These are phyloP conservation scores for Saxophila tyrrhenica DNA, from an alignment of 495 filamentous ascomycete genomes.

Conservation along the genomic window DNA sequence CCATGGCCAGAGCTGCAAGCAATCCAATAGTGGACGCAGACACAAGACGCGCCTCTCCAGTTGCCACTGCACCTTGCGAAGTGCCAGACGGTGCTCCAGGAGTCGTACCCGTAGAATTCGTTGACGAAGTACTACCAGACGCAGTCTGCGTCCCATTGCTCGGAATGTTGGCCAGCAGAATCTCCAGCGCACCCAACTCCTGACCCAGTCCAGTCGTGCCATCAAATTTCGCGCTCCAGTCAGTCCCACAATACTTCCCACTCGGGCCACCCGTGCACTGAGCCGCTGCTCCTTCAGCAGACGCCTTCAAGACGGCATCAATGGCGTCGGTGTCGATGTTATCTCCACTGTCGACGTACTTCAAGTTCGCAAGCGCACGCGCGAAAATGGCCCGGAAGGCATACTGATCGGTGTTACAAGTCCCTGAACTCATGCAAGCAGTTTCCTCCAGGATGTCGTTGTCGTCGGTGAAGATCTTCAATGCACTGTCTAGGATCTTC, in stretches of 20 bases:
- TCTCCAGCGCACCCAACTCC: conserved; percentile 59
- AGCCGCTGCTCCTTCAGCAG: conserved; percentile 30
- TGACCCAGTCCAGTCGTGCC: conserved; percentile 42
- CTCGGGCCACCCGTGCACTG: conserved; percentile 26
- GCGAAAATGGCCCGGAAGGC: conserved; percentile 35
- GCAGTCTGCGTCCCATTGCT: background rate
- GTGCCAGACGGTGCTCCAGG: background rate
- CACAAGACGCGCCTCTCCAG: background rate
- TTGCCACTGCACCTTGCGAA: background rate
- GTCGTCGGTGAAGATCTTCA: background rate
- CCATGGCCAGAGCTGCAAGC: background rate
- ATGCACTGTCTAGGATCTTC: background rate
- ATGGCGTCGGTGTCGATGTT: conserved; percentile 29
- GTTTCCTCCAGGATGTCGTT: conserved; percentile 30
- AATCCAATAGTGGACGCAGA: background rate
- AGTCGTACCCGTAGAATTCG: background rate
- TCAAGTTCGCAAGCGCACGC: conserved; percentile 31
- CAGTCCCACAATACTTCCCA: conserved; percentile 21
- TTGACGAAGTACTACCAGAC: background rate
- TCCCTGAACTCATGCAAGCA: conserved; percentile 27
- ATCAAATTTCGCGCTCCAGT: conserved; percentile 36
- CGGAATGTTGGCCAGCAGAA: conserved; percentile 45
- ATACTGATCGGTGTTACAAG: conserved; percentile 33
- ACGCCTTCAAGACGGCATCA: conserved; percentile 24
- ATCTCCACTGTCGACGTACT: conserved; percentile 18